These are phyloP conservation scores for Epichloe bromicola DNA, from an alignment of 2,329 filamentous ascomycete genomes.

Conservation along the genomic window DNA sequence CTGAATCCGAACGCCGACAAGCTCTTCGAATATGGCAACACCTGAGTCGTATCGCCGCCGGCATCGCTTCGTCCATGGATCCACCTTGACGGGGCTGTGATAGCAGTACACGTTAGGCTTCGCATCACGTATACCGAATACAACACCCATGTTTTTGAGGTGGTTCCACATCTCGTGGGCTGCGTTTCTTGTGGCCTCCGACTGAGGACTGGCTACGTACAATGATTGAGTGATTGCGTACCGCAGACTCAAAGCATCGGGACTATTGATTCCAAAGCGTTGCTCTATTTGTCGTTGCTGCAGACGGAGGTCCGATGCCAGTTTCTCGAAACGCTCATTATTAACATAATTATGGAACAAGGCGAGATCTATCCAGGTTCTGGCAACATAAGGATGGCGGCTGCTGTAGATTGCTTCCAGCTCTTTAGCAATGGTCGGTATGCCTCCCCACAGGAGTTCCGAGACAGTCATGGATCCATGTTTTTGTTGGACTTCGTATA, in stretches of 20 bases:
- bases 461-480: slow-evolving; percentile 29
- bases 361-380: slow-evolving; percentile 29
- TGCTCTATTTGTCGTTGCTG: slow-evolving; percentile 24
- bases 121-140: slow-evolving; percentile 24
- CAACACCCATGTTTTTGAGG: slow-evolving; percentile 21
- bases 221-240: slow-evolving; percentile 29
- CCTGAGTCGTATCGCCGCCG: slow-evolving; percentile 27
- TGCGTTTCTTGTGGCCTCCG: slow-evolving; percentile 22
- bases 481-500: slow-evolving; percentile 33
- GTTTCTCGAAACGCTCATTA: slow-evolving; percentile 22
- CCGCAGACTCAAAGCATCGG: slow-evolving; percentile 25
- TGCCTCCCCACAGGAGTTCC: slow-evolving; percentile 28
- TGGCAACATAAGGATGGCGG: slow-evolving; percentile 29
- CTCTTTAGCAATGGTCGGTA: slow-evolving; percentile 29
- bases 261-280: slow-evolving; percentile 17
- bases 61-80: slow-evolving; percentile 31
- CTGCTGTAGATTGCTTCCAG: slow-evolving; percentile 31
- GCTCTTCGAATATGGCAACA: slow-evolving; percentile 24
- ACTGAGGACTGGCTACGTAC: slow-evolving; percentile 21
- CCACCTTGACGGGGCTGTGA: slow-evolving; percentile 29
- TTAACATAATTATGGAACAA: slow-evolving; percentile 26
- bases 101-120: slow-evolving; percentile 28
- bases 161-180: slow-evolving; percentile 25
- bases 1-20: slow-evolving; percentile 24
- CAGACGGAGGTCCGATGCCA: slow-evolving; percentile 24